Conservation (phyloP, 139 green algal species). For the Chlorella vulgaris region DNA sequence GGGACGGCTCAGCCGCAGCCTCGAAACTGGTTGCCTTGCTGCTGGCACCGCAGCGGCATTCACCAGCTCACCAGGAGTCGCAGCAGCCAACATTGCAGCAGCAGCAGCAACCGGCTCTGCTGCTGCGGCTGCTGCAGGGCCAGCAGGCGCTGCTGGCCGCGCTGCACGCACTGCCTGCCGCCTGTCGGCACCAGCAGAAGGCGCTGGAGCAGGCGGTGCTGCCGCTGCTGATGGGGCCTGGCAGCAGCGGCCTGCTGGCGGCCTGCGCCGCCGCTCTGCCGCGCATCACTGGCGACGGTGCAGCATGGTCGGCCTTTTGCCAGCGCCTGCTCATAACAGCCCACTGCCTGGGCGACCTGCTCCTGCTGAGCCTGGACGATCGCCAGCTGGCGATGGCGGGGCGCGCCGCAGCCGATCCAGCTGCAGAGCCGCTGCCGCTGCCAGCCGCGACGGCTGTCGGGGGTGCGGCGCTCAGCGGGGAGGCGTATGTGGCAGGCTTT, state of each 20-base stretch:
- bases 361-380: constrained; percentile 26
- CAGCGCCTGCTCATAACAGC: constrained; percentile 41
- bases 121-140: not conserved
- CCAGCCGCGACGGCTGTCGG: not conserved
- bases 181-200: constrained; percentile 32
- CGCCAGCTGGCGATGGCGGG: not conserved
- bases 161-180: constrained; percentile 24
- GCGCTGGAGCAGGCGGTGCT: constrained; percentile 21
- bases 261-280: constrained; percentile 37
- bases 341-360: constrained; percentile 51
- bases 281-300: constrained; percentile 36
- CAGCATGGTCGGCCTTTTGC: constrained; percentile 36
- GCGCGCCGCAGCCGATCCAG: constrained; percentile 3
- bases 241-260: constrained; percentile 12
- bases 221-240: constrained; percentile 8
- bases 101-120: not conserved
- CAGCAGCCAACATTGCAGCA: not conserved
- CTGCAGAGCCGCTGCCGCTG: constrained; percentile 15
- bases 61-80: not conserved
- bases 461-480: not conserved
- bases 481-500: constrained; percentile 7
- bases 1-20: constrained; percentile 40
- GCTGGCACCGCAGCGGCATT: constrained; percentile 28
- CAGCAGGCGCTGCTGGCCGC: constrained; percentile 34
- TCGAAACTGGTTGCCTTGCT: constrained; percentile 36